phyloP scores from a whole-genome alignment of 2,329 filamentous ascomycete species.

The Colletotrichum karsti region DNA sequence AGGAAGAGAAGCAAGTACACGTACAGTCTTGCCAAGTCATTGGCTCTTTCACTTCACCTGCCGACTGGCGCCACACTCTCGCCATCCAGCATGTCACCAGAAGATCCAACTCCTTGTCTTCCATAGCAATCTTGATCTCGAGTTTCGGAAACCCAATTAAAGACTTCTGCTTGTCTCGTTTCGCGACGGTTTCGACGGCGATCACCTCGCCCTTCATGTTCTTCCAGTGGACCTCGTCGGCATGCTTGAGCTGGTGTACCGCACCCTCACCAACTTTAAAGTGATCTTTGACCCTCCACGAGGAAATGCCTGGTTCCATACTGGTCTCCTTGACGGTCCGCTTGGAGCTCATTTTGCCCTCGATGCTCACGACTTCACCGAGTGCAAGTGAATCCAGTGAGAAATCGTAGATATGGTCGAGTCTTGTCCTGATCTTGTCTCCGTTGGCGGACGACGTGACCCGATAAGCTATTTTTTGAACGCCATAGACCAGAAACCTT shows the following conservation, averaged over 20 bases:
- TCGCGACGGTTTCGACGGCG: slow-evolving; percentile 35
- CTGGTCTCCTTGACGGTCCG: slow-evolving; percentile 30
- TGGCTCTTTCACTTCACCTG: slow-evolving; percentile 32
- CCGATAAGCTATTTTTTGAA: slow-evolving; percentile 38
- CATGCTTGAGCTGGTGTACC: slow-evolving; percentile 32
- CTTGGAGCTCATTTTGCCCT: slow-evolving; percentile 32
- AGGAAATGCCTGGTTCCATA: slow-evolving; percentile 30
- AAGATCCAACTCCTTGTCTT: slow-evolving; percentile 38
- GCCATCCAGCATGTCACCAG: slow-evolving; percentile 39
- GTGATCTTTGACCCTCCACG: slow-evolving; percentile 33
- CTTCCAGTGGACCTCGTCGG: slow-evolving; percentile 36
- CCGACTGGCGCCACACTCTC: slow-evolving; percentile 36
- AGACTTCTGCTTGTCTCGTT: slow-evolving; percentile 30
- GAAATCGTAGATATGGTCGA: slow-evolving; percentile 41
- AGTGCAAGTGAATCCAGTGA: slow-evolving; percentile 14
- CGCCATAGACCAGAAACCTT: slow-evolving; percentile 27
- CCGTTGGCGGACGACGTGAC: slow-evolving; percentile 23
- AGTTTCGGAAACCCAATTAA: slow-evolving; percentile 32
- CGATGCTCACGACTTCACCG: slow-evolving; percentile 23
- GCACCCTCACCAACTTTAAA: slow-evolving; percentile 33
- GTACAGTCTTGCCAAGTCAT: slow-evolving; percentile 36
- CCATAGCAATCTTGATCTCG: slow-evolving; percentile 30
- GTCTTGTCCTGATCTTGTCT: slow-evolving; percentile 29
- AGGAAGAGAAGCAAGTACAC: background rate
- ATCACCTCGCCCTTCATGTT: slow-evolving; percentile 31